These are phyloP conservation scores for Boechera stricta DNA, from an alignment of 345 rosid species.

Conservation along the genomic window DNA sequence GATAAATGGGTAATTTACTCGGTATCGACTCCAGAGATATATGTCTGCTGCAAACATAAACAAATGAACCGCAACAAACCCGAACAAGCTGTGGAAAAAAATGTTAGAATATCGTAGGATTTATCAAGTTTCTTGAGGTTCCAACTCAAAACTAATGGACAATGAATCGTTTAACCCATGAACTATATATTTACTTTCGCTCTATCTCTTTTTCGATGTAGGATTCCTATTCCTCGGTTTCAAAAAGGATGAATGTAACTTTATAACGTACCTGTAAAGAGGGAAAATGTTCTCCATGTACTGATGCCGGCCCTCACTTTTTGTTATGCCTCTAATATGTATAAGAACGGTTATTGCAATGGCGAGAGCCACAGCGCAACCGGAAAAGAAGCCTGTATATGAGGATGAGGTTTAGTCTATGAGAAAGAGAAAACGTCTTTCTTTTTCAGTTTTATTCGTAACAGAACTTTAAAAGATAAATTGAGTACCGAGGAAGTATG, in stretches of 20 bases:
- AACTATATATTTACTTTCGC: not conserved
- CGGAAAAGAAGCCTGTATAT: constrained; percentile 63
- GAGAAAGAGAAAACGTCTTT: not conserved
- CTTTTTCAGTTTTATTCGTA: not conserved
- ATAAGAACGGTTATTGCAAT: constrained; percentile 56
- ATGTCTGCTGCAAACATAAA: constrained; percentile 64
- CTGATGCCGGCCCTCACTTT: constrained; percentile 51
- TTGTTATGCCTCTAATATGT: constrained; percentile 57
- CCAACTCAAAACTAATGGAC: not conserved
- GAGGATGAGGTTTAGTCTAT: constrained; percentile 22
- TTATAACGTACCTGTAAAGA: constrained; percentile 58
- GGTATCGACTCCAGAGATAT: constrained; percentile 71
- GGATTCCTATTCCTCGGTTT: not conserved
- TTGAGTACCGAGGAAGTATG: constrained; percentile 68
- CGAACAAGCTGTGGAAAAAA: constrained; percentile 61
- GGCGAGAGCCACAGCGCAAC: constrained; percentile 67
- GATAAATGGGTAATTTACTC: constrained; percentile 73
- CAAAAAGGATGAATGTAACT: not conserved
- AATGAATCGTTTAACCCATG: not conserved
- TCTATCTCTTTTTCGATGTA: not conserved
- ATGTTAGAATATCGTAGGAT: not conserved
- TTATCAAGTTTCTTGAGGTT: not conserved
- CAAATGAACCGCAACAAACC: constrained; percentile 70
- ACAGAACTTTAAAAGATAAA: not conserved
- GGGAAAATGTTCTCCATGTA: constrained; percentile 87